Percentiles rank a stretch among this genome's conserved stretches.
Conservation (phyloP, 306 rosid genomes). For the Trichosanthes truncata region DNA sequence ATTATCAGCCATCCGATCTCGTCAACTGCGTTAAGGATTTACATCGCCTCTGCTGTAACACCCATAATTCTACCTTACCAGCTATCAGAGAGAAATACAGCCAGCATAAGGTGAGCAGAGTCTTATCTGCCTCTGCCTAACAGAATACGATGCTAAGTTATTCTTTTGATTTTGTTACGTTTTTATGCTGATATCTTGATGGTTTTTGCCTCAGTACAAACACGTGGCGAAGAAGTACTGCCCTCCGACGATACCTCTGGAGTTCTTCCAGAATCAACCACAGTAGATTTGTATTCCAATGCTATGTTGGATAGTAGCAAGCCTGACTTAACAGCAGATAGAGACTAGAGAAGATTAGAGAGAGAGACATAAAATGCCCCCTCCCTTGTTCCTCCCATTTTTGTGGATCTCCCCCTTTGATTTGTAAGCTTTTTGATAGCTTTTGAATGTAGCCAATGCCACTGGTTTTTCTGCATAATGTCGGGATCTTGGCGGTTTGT, state of each 20-base stretch:
- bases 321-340: slow-evolving; percentile 6
- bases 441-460: slow-evolving; percentile 5
- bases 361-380: not conserved
- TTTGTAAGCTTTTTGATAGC: not conserved
- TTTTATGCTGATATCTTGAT: not conserved
- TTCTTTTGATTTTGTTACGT: not conserved
- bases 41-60: slow-evolving; percentile 35
- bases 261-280: slow-evolving; percentile 40
- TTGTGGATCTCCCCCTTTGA: not conserved
- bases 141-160: not conserved
- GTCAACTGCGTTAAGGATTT: slow-evolving; percentile 30
- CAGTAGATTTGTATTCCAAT: slow-evolving; percentile 9
- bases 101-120: slow-evolving; percentile 38
- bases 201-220: slow-evolving; percentile 57
- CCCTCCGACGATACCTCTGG: slow-evolving; percentile 60
- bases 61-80: slow-evolving; percentile 32
- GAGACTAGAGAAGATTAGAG: not conserved
- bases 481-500: not conserved
- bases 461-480: slow-evolving; percentile 11
- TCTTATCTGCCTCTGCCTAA: not conserved
- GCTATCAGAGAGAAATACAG: slow-evolving; percentile 52
- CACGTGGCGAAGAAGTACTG: slow-evolving; percentile 70
- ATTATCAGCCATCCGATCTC: slow-evolving; percentile 35
- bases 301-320: not conserved
- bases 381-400: not conserved